Evolutionary conservation across 192 early-diverging fungal species (phyloP).

Genomic region (Physocladia obscura): DNA sequence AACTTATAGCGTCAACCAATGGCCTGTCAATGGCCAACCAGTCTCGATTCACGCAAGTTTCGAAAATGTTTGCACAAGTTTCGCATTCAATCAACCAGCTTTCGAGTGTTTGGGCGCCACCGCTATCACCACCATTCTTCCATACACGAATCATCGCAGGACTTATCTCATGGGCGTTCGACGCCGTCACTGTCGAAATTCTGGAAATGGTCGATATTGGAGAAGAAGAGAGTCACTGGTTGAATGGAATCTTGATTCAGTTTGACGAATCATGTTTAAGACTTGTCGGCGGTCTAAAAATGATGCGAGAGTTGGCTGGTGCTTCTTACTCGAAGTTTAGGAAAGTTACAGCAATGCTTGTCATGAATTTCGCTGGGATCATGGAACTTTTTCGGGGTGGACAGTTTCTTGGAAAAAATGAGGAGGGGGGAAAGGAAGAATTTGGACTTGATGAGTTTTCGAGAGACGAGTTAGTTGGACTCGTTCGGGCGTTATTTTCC

Average conservation of each 20-base stretch:
- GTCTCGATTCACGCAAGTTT: neutral
- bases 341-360: conserved; percentile 30
- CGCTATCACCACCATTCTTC: conserved; percentile 1
- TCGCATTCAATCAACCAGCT: neutral
- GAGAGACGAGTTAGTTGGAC: conserved; percentile 32
- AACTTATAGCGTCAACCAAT: neutral
- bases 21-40: conserved; percentile 3
- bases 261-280: conserved; percentile 1
- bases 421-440: conserved; percentile 1
- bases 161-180: conserved; percentile 26
- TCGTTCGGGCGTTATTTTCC: conserved; percentile 50
- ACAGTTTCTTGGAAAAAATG: neutral
- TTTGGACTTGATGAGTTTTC: conserved; percentile 33
- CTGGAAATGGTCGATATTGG: conserved; percentile 37
- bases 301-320: neutral
- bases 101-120: conserved; percentile 10
- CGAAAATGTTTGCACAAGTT: conserved; percentile 6
- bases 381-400: conserved; percentile 41
- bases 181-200: conserved; percentile 27
- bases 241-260: conserved; percentile 22
- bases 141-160: neutral
- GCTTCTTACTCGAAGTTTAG: conserved; percentile 12
- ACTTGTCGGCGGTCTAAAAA: neutral
- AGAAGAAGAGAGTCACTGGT: conserved; percentile 41
- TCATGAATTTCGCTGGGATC: conserved; percentile 39